Evolutionary conservation across 164 flowering plant genomes (phyloP).

Genomic region (Platanus orientalis): DNA sequence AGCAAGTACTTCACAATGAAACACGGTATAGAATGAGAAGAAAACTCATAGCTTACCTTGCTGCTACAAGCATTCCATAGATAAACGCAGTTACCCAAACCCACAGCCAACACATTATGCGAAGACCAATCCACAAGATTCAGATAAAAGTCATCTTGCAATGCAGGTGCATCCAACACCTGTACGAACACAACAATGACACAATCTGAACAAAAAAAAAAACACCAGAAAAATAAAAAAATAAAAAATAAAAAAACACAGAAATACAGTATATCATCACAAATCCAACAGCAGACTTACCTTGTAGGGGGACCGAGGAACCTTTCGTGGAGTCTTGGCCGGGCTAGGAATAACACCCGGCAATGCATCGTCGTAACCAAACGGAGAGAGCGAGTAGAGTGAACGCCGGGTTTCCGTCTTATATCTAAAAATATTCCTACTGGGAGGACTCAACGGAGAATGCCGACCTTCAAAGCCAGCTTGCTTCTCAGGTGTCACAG

Average conservation of each 20-base stretch:
- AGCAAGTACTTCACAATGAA: background rate
- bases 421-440: constrained; percentile 75
- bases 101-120: constrained; percentile 92
- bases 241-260: no score
- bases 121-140: constrained; percentile 98
- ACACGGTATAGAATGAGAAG: background rate
- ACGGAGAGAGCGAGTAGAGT: constrained; percentile 55
- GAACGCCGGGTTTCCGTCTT: constrained; percentile 69
- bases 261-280: no score
- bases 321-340: constrained; percentile 71
- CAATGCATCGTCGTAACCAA: constrained; percentile 54
- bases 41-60: constrained; percentile 48
- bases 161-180: constrained; percentile 96
- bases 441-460: constrained; percentile 25
- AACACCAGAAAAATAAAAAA: constrained; percentile 1
- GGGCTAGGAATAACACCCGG: constrained; percentile 61
- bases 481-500: constrained; percentile 60
- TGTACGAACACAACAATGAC: constrained; percentile 15
- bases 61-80: constrained; percentile 98
- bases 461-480: constrained; percentile 13
- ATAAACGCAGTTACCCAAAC: constrained; percentile 88
- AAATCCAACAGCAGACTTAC: constrained; percentile 26
- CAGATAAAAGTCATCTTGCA: constrained; percentile 96
- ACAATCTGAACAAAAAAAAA: constrained; percentile 3
- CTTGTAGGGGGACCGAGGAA: constrained; percentile 86